A percentile compares a stretch with the other conserved stretches of the same genome.
These are phyloP conservation scores for Skeletonema tropicum DNA, from an alignment of 108 stramenopile genomes.

Conservation along the genomic window DNA sequence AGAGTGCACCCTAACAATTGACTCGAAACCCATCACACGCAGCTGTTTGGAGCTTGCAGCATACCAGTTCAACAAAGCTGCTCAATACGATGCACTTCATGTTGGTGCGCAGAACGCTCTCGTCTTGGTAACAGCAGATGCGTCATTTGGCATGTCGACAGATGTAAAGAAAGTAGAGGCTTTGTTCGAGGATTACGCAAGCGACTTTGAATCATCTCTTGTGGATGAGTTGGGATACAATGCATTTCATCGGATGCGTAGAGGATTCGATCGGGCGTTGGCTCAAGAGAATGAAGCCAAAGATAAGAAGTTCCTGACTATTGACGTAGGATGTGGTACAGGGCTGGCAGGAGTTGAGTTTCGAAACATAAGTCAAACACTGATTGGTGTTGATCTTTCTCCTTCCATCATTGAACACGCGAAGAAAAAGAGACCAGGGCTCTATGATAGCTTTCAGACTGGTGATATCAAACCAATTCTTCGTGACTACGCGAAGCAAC, in stretches of 20 bases:
- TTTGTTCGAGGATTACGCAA: slow-evolving; percentile 77
- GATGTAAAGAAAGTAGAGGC: slow-evolving; percentile 57
- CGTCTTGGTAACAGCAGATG: slow-evolving; percentile 77
- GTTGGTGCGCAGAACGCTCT: slow-evolving; percentile 76
- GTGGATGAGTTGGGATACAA: slow-evolving; percentile 73
- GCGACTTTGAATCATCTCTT: slow-evolving; percentile 75
- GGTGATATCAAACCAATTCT: slow-evolving; percentile 68
- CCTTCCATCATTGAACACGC: slow-evolving; percentile 68
- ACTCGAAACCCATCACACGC: slow-evolving; percentile 39
- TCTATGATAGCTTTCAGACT: slow-evolving; percentile 63
- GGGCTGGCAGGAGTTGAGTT: slow-evolving; percentile 81
- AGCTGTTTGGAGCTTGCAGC: slow-evolving; percentile 67
- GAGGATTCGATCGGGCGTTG: slow-evolving; percentile 65
- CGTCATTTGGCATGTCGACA: slow-evolving; percentile 76
- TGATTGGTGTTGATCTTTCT: slow-evolving; percentile 76
- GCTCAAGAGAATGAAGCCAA: slow-evolving; percentile 24
- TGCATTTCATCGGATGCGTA: slow-evolving; percentile 67
- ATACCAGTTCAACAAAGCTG: slow-evolving; percentile 61
- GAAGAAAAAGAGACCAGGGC: slow-evolving; percentile 55
- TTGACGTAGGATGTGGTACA: slow-evolving; percentile 82
- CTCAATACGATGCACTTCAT: slow-evolving; percentile 55
- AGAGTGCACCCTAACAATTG: slow-evolving; percentile 50
- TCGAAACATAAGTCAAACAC: slow-evolving; percentile 63
- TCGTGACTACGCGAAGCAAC: slow-evolving; percentile 35
- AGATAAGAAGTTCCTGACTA: slow-evolving; percentile 37